Conservation (phyloP, 345 rosid genomes). For the Murraya koenigii region DNA sequence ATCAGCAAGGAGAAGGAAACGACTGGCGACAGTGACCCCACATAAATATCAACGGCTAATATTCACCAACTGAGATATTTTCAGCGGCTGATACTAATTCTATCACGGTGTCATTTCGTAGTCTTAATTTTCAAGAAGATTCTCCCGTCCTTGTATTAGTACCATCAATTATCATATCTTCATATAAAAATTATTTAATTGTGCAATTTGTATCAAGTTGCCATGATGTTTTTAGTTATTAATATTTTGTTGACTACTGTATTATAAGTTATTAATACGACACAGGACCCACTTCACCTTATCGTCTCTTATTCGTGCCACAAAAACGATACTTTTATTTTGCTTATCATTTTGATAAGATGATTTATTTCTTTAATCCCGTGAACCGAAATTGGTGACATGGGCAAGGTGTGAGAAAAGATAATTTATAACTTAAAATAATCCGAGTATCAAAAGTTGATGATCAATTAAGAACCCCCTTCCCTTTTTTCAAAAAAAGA, state of each 20-base stretch:
- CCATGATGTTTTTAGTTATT: not conserved
- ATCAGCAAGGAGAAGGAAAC: not conserved
- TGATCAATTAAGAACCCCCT: not conserved
- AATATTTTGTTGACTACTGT: not conserved
- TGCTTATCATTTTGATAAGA: not conserved
- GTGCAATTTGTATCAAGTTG: not conserved
- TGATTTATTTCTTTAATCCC: not conserved
- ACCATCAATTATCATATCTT: not conserved
- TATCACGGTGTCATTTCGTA: not conserved
- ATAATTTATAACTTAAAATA: too few relatives aligned
- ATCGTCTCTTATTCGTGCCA: not conserved
- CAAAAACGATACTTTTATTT: not conserved
- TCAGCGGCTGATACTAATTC: constrained; percentile 16
- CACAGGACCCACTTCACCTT: not conserved
- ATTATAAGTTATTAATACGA: not conserved
- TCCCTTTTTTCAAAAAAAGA: too few relatives aligned
- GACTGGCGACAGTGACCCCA: constrained; percentile 3
- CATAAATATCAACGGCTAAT: not conserved
- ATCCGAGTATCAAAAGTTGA: not conserved
- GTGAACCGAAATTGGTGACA: not conserved
- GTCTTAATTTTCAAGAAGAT: not conserved
- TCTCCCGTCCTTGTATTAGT: constrained; percentile 13
- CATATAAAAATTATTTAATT: not conserved
- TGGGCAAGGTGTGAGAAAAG: not conserved
- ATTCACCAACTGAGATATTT: not conserved